Percentiles rank a stretch among this genome's conserved stretches.
Evolutionary conservation across 2,329 filamentous ascomycete species (phyloP).

Genomic region (Stagonosporopsis tanaceti): DNA sequence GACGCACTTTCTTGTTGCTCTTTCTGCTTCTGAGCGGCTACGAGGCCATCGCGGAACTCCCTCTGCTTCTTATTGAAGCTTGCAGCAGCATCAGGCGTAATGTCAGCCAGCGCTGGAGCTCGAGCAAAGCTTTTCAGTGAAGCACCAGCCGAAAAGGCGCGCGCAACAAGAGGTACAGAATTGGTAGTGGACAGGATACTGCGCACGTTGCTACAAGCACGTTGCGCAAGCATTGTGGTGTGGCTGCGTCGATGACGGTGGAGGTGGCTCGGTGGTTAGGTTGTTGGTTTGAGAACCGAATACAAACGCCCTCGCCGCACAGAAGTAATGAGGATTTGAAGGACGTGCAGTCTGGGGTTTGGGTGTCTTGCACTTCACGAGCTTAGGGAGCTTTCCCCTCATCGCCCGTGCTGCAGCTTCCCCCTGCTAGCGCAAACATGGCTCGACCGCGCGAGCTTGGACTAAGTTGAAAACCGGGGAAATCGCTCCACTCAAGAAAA

Average conservation of each 20-base stretch:
- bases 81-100: conserved; percentile 75
- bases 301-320: neutral
- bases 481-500: too few species aligned
- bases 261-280: neutral
- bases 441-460: too few species aligned
- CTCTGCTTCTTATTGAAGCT: conserved; percentile 85
- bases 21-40: conserved; percentile 77
- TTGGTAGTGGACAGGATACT: conserved; percentile 28
- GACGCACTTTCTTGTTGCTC: conserved; percentile 85
- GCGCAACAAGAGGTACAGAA: conserved; percentile 27
- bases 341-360: neutral
- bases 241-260: neutral
- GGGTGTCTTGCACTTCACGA: conserved; percentile 8
- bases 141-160: conserved; percentile 40
- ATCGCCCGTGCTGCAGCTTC: conserved; percentile 21
- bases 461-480: too few species aligned
- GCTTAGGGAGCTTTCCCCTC: conserved; percentile 19
- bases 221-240: conserved; percentile 44
- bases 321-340: neutral
- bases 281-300: neutral
- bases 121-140: conserved; percentile 36
- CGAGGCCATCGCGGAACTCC: conserved; percentile 83
- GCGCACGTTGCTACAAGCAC: conserved; percentile 39
- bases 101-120: conserved; percentile 81
- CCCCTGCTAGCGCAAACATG: conserved; percentile 23